phyloP scores from a whole-genome alignment of 495 filamentous ascomycete species.

The Penicillium diatomitis region DNA sequence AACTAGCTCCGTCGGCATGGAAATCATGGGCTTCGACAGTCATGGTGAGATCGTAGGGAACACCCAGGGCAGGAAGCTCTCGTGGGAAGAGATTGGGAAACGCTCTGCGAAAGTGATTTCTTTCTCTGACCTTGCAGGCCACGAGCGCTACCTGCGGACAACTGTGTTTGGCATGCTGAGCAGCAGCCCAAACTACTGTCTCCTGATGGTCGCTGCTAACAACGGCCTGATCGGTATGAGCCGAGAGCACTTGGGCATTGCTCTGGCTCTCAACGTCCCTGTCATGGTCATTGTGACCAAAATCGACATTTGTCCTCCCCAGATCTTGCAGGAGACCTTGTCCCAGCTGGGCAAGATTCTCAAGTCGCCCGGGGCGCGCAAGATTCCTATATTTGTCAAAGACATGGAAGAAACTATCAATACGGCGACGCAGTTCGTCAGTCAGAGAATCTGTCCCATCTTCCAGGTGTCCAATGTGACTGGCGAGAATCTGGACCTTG shows the following conservation, averaged over 20 bases:
- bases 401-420: conserved; percentile 84
- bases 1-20: conserved; percentile 94
- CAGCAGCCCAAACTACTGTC: conserved; percentile 93
- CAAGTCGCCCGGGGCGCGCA: conserved; percentile 85
- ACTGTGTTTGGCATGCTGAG: conserved; percentile 94
- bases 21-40: conserved; percentile 97
- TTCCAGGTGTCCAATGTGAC: conserved; percentile 99
- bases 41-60: conserved; percentile 76
- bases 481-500: conserved; percentile 69
- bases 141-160: conserved; percentile 90
- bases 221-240: conserved; percentile 97
- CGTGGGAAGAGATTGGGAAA: conserved; percentile 97
- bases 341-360: conserved; percentile 85
- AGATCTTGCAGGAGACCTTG: conserved; percentile 90
- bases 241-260: conserved; percentile 95
- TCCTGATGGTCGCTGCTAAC: conserved; percentile 97
- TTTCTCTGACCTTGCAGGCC: conserved; percentile 92
- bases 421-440: conserved; percentile 93
- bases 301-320: conserved; percentile 95
- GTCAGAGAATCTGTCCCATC: conserved; percentile 89
- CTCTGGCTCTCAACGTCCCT: conserved; percentile 87
- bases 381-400: conserved; percentile 97
- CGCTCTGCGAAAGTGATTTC: conserved; percentile 92
- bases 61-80: conserved; percentile 76
- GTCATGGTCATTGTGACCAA: conserved; percentile 98